phyloP scores from a whole-genome alignment of 1,139 yeast genomes.

The Taphrina sp. region DNA sequence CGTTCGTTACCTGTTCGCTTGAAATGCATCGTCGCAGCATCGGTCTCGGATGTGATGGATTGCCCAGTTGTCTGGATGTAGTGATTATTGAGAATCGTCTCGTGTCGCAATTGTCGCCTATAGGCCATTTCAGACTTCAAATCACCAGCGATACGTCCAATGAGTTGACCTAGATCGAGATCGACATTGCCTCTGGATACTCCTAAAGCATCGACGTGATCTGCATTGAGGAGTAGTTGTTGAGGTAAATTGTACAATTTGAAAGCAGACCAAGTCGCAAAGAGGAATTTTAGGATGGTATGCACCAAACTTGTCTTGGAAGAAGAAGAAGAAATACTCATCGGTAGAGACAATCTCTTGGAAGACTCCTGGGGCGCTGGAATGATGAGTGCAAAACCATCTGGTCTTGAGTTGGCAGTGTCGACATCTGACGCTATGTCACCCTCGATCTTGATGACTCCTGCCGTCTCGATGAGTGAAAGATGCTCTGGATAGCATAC shows the following conservation, averaged over 20 bases:
- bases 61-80: slow-evolving; percentile 6
- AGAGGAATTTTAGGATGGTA: slow-evolving; percentile 10
- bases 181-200: background rate
- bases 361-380: slow-evolving; percentile 2
- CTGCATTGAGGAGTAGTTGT: slow-evolving; percentile 7
- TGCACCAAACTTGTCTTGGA: slow-evolving; percentile 7
- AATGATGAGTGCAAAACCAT: slow-evolving; percentile 18
- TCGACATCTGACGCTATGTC: background rate
- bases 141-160: background rate
- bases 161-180: slow-evolving; percentile 1
- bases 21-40: background rate
- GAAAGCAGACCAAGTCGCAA: slow-evolving; percentile 16
- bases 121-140: slow-evolving; percentile 3
- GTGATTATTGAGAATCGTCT: slow-evolving; percentile 5
- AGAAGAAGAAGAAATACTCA: too few species aligned
- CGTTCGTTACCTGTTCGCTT: slow-evolving; percentile 11
- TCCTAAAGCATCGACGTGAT: slow-evolving; percentile 23
- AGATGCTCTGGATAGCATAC: slow-evolving; percentile 17
- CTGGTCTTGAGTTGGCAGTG: background rate
- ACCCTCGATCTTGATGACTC: slow-evolving; percentile 20
- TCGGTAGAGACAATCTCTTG: slow-evolving; percentile 3
- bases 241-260: slow-evolving; percentile 11
- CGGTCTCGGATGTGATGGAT: background rate
- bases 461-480: slow-evolving; percentile 19
- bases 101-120: slow-evolving; percentile 13